Evolutionary conservation across 495 filamentous ascomycete species (phyloP), one percentile per base, ranked within the genome.

Genomic region (Aspergillus incahuasiensis): DNA sequence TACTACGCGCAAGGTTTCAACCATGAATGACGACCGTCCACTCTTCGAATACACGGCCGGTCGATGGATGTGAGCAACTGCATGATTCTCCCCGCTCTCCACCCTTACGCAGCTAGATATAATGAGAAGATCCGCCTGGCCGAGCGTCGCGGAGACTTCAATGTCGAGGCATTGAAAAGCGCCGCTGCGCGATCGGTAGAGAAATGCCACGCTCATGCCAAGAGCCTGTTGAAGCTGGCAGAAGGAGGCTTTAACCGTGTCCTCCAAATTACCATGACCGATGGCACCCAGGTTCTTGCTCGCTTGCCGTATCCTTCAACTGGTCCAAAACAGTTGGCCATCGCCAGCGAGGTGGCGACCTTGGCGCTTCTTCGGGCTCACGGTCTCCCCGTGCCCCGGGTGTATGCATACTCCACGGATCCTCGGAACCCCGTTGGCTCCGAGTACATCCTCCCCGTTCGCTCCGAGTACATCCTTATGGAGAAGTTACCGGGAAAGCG

Each of bases 301-400:
- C 45, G 62, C 34, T 20, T 68, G 11, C 68, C 68, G 5, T 67
- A 63, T 41, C 48, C 49, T 18, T 44, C 49, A n/a, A 65, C 66
- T 12, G 48, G 51, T 38, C 70, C 70, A 20, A 57, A 60, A 22
- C 56, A 62, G 18, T 58, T 63, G 35, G 45, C 63, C 4, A 59
- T 65, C 1, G 67, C 68, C 18, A 74, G 71, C 57, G 69, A 74
- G 49, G 69, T 64, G 6, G 71, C 71, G 4, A 74, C 71, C 13
- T 42, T 72, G 42, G 59, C 58, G 11, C 71, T 63, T 55, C 61
- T 68, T 21, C 59, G 59, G 11, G 32, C 52, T 8, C 58, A 60
- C 38, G 54, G 62, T 12, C 52, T 70, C 18, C 63, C 58, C 6
- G 63, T 57, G 7, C 63, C 65, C n/a, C n/a, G n/a, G n/a, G n/a